Evolutionary conservation across 108 stramenopile species (phyloP), one percentile per base, ranked within the genome.

Genomic region (Pseudonitzschia pungens): DNA sequence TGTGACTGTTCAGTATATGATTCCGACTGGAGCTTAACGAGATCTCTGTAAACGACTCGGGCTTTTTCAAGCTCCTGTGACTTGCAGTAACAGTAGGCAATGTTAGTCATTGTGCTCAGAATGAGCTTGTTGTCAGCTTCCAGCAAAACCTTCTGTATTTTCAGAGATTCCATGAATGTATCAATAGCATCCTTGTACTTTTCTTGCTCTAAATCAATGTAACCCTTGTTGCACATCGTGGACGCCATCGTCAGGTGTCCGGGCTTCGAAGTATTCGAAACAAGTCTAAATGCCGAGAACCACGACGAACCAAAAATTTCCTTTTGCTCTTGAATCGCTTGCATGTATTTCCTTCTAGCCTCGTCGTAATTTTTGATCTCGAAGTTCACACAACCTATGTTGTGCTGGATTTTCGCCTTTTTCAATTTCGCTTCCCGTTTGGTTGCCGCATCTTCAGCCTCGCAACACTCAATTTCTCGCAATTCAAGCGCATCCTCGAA

Each of bases 351-450:
- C 56, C 66, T 65, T 24, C 70, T 63, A 12, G 88, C 88, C 10
- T 72, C 77, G 24, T 76, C 70, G n/a, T 84, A 70, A 14, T 77
- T 48, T 64, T 79, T 79, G 11, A 70, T 33, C 52, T 89, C 84
- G 58, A 85, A 86, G 70, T 83, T 76, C 11, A 85, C 88, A 56
- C 88, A 89, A 14, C 84, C 88, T 54, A 89, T 80, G 75, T 89
- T 86, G 79, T 89, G 85, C 24, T 73, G 66, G 28, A 84, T 75
- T 70, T 89, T 89, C 16, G 88, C 85, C 50, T 86, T 81, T 50
- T 83, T 79, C 32, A 89, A 52, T 41, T 86, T 69, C 15, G 72
- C 60, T 40, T 86, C 84, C 11, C 78, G 70, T 15, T 43, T 58
- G 12, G 71, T 57, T 12, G 74, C 79, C 14, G 54, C 27, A 0